A percentile compares a stretch with the other conserved stretches of the same genome.
These are phyloP conservation scores for Nowakowskiella sp. DNA, from an alignment of 192 early-diverging fungal species.

Conservation along the genomic window DNA sequence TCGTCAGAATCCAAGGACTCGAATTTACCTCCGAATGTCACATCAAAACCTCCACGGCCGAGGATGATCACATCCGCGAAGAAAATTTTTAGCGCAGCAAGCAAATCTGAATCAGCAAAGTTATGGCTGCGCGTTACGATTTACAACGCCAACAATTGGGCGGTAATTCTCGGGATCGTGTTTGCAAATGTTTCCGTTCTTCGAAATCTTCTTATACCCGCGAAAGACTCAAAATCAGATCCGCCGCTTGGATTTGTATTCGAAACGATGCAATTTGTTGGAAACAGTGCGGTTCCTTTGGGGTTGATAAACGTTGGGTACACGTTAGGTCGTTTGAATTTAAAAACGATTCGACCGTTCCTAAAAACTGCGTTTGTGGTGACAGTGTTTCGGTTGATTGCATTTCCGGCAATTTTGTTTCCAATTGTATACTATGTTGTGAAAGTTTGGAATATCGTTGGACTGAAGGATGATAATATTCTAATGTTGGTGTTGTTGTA, in stretches of 20 bases:
- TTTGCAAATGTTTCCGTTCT: too few species aligned
- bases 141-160: too few species aligned
- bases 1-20: too few species aligned
- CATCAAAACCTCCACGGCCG: too few species aligned
- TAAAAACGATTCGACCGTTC: constrained; percentile 12
- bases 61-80: too few species aligned
- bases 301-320: constrained; percentile 28
- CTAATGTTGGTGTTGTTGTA: constrained; percentile 29
- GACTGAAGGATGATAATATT: constrained; percentile 20
- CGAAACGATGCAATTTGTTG: constrained; percentile 22
- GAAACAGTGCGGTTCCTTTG: constrained; percentile 19
- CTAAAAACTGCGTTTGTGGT: constrained; percentile 12
- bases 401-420: constrained; percentile 25
- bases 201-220: too few species aligned
- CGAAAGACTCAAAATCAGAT: too few species aligned
- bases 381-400: constrained; percentile 14
- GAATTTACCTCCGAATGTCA: too few species aligned
- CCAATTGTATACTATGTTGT: constrained; percentile 14
- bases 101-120: too few species aligned
- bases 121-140: too few species aligned
- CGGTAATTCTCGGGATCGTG: too few species aligned
- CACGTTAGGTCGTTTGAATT: constrained; percentile 19
- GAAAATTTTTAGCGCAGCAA: too few species aligned
- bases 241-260: constrained; percentile 22
- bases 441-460: background rate